Evolutionary conservation across 2,329 filamentous ascomycete species (phyloP).

Genomic region (Botryotinia convoluta): DNA sequence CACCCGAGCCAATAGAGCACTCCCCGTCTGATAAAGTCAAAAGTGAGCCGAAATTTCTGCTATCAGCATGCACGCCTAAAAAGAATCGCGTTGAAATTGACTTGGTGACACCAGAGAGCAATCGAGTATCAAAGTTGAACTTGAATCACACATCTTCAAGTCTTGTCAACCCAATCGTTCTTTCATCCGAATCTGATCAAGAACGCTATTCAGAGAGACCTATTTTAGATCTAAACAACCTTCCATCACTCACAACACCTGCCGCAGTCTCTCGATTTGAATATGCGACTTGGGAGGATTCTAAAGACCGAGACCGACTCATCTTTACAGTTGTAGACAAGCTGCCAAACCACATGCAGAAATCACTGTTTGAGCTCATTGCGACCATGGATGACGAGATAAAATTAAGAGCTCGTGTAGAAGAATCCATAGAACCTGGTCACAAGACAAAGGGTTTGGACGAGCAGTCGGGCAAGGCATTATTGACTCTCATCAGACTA

Average conservation of each 20-base stretch:
- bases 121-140: neutral
- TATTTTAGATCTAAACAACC: slow-evolving; percentile 20
- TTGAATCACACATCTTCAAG: neutral
- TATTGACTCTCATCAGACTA: slow-evolving; percentile 29
- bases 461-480: slow-evolving; percentile 11
- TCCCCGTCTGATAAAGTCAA: neutral
- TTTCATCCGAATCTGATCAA: slow-evolving; percentile 23
- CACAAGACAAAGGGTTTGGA: slow-evolving; percentile 25
- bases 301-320: slow-evolving; percentile 39
- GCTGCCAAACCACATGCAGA: neutral
- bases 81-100: neutral
- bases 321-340: slow-evolving; percentile 41
- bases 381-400: slow-evolving; percentile 16
- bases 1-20: neutral
- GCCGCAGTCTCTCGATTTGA: slow-evolving; percentile 29
- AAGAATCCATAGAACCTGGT: slow-evolving; percentile 1
- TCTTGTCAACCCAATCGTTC: slow-evolving; percentile 20
- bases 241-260: slow-evolving; percentile 30
- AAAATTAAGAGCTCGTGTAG: slow-evolving; percentile 10
- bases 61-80: neutral
- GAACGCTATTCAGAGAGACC: slow-evolving; percentile 11
- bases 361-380: slow-evolving; percentile 17
- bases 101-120: slow-evolving; percentile 5
- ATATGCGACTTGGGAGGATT: slow-evolving; percentile 27
- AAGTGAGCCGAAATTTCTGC: neutral